phyloP scores from a whole-genome alignment of 2,329 filamentous ascomycete genomes.

The Elsinoe fawcettii region DNA sequence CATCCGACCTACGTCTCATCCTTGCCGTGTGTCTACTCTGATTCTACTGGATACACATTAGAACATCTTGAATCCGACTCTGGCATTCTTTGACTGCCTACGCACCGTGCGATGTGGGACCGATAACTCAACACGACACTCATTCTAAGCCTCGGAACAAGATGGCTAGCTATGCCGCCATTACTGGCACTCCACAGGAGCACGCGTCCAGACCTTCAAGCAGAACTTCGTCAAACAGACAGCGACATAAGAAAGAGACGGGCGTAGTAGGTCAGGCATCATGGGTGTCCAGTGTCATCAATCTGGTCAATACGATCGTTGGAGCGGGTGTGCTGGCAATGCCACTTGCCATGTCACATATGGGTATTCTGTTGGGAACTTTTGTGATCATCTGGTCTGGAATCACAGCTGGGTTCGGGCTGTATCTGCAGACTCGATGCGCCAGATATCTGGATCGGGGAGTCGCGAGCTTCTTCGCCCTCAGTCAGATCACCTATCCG shows the following conservation, averaged over 20 bases:
- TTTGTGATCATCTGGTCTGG: constrained; percentile 88
- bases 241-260: constrained; percentile 61
- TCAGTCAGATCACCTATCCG: constrained; percentile 93
- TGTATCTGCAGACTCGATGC: constrained; percentile 91
- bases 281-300: constrained; percentile 86
- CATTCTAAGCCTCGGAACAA: constrained; percentile 15
- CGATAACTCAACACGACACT: neutral
- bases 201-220: constrained; percentile 35
- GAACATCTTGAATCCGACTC: neutral
- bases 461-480: constrained; percentile 84
- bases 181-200: constrained; percentile 33
- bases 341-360: constrained; percentile 92
- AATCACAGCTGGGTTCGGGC: constrained; percentile 77
- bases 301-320: constrained; percentile 93
- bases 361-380: constrained; percentile 80
- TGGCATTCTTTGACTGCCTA: neutral
- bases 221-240: constrained; percentile 38
- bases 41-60: neutral
- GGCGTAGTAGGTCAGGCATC: constrained; percentile 67
- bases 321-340: constrained; percentile 90
- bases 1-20: neutral
- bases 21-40: neutral
- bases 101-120: neutral
- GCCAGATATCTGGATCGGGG: constrained; percentile 88
- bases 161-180: constrained; percentile 43